Evolutionary conservation across 768 basidiomycete genomes (phyloP), one percentile per base, ranked within the genome.

Genomic region (Suillus brevipes): DNA sequence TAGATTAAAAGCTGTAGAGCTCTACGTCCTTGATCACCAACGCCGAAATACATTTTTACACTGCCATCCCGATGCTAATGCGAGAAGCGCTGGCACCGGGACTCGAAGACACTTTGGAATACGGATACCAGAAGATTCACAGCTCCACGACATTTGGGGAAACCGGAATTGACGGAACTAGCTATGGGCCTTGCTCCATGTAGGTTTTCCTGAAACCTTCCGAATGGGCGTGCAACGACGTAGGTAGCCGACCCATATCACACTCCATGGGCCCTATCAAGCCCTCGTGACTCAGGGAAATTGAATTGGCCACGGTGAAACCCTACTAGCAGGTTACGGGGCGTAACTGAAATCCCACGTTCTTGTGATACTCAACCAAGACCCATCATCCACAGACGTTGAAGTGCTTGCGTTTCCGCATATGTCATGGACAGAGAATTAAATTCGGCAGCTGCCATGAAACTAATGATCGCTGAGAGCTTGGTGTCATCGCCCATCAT

Each of bases 311-410:
- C 53, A 34, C 16, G 16, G 38, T 42, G 28, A 59, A 59, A 31
- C 25, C 25, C 25, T 20, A 42, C 37, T 6, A 12, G 38, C 25
- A 59, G 38, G 9, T 25, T 18, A 28, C 9, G 37, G 25, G 25
- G 25, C 6, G 14, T 40, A 9, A 40, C 20, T 20, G 12, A 38
- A 40, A 25, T 40, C 37, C 40, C 38, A 58, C 37, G 16, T 59
- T 42, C 18, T 40, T 58, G 37, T 58, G 57, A 58, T 38, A 58
- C 23, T 42, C 40, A 18, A 20, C 40, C 25, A 58, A 58, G 57
- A 40, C 52, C 18, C 23, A 3, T 59, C 58, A 58, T 37, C 25
- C 23, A 58, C 12, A 58, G 23, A 37, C n/a, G 14, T 38, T 23
- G 23, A 57, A 38, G 23, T 34, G 12, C 14, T 7, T 20, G 40